Conservation (phyloP, 352 stramenopile genomes). For the Thraustochytrium striatum region DNA sequence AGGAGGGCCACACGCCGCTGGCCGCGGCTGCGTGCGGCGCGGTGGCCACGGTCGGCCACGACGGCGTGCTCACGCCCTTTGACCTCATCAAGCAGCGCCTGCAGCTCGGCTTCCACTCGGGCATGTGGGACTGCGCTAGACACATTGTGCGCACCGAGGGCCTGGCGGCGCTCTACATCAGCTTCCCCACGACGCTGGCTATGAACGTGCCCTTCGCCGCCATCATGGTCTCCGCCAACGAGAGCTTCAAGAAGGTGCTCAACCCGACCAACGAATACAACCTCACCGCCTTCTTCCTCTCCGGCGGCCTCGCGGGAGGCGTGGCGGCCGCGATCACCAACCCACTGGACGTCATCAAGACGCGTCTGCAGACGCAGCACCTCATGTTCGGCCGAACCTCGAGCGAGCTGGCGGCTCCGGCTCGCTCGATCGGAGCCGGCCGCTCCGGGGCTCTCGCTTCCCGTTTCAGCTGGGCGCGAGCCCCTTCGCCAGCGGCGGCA, state of each 20-base stretch:
- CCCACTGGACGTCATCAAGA: conserved; percentile 98
- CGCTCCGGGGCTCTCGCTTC: background rate
- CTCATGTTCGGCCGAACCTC: conserved; percentile 4
- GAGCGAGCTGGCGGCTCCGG: background rate
- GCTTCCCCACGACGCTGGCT: conserved; percentile 92
- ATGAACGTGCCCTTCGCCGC: conserved; percentile 98
- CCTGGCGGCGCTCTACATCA: conserved; percentile 74
- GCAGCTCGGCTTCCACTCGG: conserved; percentile 95
- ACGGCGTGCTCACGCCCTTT: conserved; percentile 96
- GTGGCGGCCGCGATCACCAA: conserved; percentile 87
- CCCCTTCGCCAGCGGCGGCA: background rate
- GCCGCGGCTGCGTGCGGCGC: conserved; percentile 76
- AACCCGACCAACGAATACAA: conserved; percentile 75
- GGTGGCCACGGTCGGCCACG: conserved; percentile 89
- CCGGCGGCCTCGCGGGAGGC: conserved; percentile 83
- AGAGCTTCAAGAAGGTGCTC: conserved; percentile 89
- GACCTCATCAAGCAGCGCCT: conserved; percentile 98
- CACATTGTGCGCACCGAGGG: conserved; percentile 64
- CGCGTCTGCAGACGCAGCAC: conserved; percentile 86
- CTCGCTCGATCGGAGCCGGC: background rate
- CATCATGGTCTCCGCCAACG: conserved; percentile 96
- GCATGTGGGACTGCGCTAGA: conserved; percentile 79
- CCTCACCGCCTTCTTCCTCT: conserved; percentile 82
- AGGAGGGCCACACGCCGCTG: conserved; percentile 54
- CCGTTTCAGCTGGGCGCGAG: too few species aligned